Evolutionary conservation across 2,329 filamentous ascomycete genomes (phyloP).

Genomic region (Diaporthe vaccinii): DNA sequence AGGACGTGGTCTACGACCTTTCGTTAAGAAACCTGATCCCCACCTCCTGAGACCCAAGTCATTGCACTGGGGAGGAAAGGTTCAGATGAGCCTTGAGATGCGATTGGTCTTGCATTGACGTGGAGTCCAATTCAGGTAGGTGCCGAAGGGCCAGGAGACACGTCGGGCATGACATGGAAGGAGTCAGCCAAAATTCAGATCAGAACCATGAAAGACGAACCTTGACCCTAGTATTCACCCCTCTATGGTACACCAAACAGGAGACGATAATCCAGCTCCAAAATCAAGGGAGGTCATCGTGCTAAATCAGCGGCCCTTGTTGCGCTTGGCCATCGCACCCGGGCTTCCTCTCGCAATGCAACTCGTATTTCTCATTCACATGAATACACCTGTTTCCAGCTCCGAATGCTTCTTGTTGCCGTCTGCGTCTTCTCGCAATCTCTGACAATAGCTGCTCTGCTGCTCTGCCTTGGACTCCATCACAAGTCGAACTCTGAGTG

Average conservation of each 20-base stretch:
- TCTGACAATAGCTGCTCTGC: too few species aligned
- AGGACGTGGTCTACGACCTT: constrained; percentile 97
- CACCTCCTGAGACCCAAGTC: constrained; percentile 14
- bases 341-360: background rate
- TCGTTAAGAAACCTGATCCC: constrained; percentile 86
- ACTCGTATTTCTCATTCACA: background rate
- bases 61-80: background rate
- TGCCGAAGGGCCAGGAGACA: background rate
- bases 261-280: background rate
- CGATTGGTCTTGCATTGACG: background rate
- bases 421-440: background rate
- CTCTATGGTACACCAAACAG: too few species aligned
- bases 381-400: background rate
- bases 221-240: background rate
- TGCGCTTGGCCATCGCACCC: background rate
- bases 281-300: background rate
- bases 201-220: background rate
- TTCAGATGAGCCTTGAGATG: background rate
- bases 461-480: background rate
- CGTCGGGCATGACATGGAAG: background rate
- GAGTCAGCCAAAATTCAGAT: too few species aligned
- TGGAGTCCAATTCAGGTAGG: background rate
- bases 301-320: background rate
- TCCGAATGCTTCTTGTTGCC: background rate
- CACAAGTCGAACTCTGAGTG: background rate